phyloP scores from a whole-genome alignment of 441 rosid species.

The Croton setiger region DNA sequence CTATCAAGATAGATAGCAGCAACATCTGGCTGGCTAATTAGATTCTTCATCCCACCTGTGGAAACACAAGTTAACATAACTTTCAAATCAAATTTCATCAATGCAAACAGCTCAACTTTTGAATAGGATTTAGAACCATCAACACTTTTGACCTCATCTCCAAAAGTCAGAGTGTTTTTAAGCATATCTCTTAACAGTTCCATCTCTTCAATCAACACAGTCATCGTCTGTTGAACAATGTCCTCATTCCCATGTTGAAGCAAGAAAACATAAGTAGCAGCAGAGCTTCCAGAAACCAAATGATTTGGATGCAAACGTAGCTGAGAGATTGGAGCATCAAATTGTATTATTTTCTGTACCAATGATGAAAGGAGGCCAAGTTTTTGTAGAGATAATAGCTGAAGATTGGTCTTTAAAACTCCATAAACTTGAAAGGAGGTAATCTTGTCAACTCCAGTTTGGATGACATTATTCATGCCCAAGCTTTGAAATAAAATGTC shows the following conservation, averaged over 20 bases:
- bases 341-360: conserved; percentile 62
- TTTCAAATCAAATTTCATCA: conserved; percentile 89
- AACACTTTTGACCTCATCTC: conserved; percentile 35
- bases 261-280: conserved; percentile 89
- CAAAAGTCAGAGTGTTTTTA: conserved; percentile 34
- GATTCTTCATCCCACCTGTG: conserved; percentile 42
- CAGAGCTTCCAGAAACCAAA: conserved; percentile 83
- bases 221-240: conserved; percentile 72
- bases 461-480: conserved; percentile 37
- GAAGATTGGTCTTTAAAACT: conserved; percentile 90
- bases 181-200: conserved; percentile 61
- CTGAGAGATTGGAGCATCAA: conserved; percentile 73
- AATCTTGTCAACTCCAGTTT: conserved; percentile 55
- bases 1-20: conserved; percentile 68
- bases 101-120: conserved; percentile 64
- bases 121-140: conserved; percentile 45
- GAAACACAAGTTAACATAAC: conserved; percentile 70
- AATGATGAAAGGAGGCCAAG: conserved; percentile 73
- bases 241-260: conserved; percentile 87
- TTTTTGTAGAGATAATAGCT: conserved; percentile 89
- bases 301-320: conserved; percentile 89
- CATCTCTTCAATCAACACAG: conserved; percentile 62
- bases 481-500: conserved; percentile 81
- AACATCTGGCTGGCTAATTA: conserved; percentile 59
- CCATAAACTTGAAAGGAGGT: conserved; percentile 85